Base-by-base conservation (phyloP, 192 early-diverging fungal genomes). In the Chytriomyces sp. region DNA sequence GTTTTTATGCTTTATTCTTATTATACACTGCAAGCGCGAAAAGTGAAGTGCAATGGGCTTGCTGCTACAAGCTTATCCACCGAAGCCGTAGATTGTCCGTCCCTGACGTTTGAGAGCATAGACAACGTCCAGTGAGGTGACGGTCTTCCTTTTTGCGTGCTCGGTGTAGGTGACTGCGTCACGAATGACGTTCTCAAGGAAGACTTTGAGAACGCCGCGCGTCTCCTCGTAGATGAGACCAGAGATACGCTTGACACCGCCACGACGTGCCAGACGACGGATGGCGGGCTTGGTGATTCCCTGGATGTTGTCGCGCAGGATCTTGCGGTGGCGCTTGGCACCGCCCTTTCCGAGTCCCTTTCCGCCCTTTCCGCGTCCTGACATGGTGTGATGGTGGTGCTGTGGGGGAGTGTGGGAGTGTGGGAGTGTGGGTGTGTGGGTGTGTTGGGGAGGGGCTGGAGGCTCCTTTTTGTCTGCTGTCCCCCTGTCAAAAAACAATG, bases 171-270 rank as follows among this genome's bases (percentile, higher is more conserved):
- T 98, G 78, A 49, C 44, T 49, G 44, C 17, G 22, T 49, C 17
- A 49, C 22, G 44, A 22, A 49, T 49, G 2, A n/a, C 96, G 86
- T 95, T 95, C 87, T 98, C 96, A 74, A 98, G 91, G 89, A 98
- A 98, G 70, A 91, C 87, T 91, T 98, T 98, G 81, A 98, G 91
- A 71, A 98, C 96, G 71, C 88, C 89, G 79, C 96, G 94, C 82
- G 96, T 98, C 86, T 98, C 96, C 81, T 98, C 96, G 88, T 98
- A 98, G 85, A 98, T 98, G 74, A 98, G 93, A 68, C 96, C 96
- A 61, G 94, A 96, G 89, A 98, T 98, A 92, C 96, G 94, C 93
- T 98, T 98, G 89, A 98, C 96, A 91, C 17, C 3, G 44, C 14
- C 44, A 49, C 22, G 14, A n/a, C 44, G 17, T 14, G 44, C 22